A percentile compares a stretch with the other conserved stretches of the same genome.
Conservation (phyloP, 768 basidiomycete species). For the Dentipellis fragilis region DNA sequence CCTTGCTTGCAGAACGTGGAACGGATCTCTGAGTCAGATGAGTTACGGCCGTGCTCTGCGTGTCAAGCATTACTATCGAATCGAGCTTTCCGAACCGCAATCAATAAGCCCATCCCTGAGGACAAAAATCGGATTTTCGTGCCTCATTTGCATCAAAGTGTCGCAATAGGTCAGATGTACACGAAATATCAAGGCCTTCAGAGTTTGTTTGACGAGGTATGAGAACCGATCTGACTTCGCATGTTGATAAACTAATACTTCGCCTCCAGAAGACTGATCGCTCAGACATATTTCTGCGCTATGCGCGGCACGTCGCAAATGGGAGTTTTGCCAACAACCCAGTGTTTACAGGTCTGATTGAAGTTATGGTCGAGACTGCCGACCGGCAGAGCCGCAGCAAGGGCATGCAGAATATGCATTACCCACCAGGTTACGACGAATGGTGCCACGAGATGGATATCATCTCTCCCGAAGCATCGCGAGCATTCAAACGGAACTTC, state of each 20-base stretch:
- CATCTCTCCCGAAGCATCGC: slow-evolving; percentile 21
- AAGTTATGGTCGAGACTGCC: slow-evolving; percentile 18
- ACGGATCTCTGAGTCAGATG: background rate
- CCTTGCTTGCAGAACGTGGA: background rate
- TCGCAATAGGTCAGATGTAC: background rate
- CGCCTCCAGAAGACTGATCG: background rate
- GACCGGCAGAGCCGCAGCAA: slow-evolving; percentile 21
- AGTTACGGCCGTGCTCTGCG: background rate
- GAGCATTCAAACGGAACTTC: slow-evolving; percentile 15
- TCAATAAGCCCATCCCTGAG: background rate
- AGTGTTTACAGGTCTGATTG: slow-evolving; percentile 21
- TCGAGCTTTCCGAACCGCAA: background rate
- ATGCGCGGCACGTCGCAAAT: slow-evolving; percentile 11
- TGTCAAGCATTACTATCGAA: background rate
- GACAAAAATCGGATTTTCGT: background rate
- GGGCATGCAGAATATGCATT: slow-evolving; percentile 26
- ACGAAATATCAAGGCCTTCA: background rate
- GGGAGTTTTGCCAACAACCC: slow-evolving; percentile 19
- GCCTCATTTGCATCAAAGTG: background rate
- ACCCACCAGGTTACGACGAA: slow-evolving; percentile 23
- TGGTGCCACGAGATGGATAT: slow-evolving; percentile 19
- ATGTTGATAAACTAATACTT: background rate
- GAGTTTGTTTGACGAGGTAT: background rate
- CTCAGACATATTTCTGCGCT: slow-evolving; percentile 1
- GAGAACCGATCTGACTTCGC: background rate